Evolutionary conservation across 2,329 filamentous ascomycete species (phyloP), one percentile per base, ranked within the genome.

Genomic region (Colletotrichum somersetense): DNA sequence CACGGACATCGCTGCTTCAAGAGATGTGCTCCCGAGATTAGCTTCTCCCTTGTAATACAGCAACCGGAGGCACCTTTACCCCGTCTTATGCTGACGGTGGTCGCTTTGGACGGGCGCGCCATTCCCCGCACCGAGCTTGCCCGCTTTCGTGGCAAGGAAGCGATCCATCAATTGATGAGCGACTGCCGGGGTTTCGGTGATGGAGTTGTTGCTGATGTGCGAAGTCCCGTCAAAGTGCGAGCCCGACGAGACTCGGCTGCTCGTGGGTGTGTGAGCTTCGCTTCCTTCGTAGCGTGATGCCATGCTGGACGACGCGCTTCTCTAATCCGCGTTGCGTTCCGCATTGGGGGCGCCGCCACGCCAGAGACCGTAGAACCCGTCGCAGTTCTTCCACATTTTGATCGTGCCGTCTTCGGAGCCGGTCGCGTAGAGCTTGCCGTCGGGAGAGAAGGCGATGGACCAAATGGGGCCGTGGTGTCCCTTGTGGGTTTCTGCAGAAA

Each of bases 321-420:
- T 73, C 74, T 73, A 72, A 35, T 73, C 68, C 66, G 66, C 67
- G 38, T 58, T 73, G 10, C 67, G 67, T 50, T 71, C 71, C 8
- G 71, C 65, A 35, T 66, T 65, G 33, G 73, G 50, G 38, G 72
- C 58, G n/a, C 85, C 85, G 62, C 87, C 87, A 50, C 87, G 85
- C 90, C 90, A 92, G 48, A 91, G 85, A 2, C 90, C 90, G 69
- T 91, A 92, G 71, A 86, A 88, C 0, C 89, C 90, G 7, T 90
- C 88, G 72, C 89, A 91, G 75, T 92, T 92, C 83, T 92, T 92
- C 90, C 90, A 92, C 85, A 99, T 86, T 84, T 99, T 99, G 81
- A 99, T 97, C 0, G 96, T 99, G 52, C 96, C 96, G 78, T 99
- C 96, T 80, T 99, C 96, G 61, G 95, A 98, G 40, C 94, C 96